Percentiles rank a stretch among this genome's conserved stretches.
phyloP scores from a whole-genome alignment of 2,329 filamentous ascomycete genomes.

The Albophoma yamanashiensis region DNA sequence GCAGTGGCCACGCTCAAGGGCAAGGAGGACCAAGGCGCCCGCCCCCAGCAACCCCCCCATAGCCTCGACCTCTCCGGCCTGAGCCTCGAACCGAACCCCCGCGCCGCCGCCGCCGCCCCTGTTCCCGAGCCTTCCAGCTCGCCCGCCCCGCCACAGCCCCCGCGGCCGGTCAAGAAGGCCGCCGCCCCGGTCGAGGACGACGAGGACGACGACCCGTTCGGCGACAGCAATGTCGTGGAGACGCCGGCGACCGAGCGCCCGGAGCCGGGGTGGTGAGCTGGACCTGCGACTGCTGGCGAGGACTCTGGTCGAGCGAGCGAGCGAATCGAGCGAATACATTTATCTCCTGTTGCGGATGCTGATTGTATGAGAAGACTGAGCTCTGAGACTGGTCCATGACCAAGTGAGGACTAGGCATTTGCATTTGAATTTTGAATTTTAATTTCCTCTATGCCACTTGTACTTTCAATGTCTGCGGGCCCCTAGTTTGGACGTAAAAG shows the following conservation, averaged over 20 bases:
- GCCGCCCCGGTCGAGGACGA: conserved; percentile 33
- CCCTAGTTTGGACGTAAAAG: background rate
- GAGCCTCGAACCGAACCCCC: conserved; percentile 26
- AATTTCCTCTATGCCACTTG: no score
- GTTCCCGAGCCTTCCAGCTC: conserved; percentile 5
- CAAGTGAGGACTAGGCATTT: background rate
- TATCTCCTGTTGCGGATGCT: background rate
- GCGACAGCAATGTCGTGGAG: conserved; percentile 63
- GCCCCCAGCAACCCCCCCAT: conserved; percentile 27
- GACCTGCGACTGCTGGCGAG: background rate
- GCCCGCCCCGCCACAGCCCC: background rate
- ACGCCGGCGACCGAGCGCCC: conserved; percentile 18
- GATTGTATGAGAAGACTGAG: background rate
- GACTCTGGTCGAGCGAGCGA: background rate
- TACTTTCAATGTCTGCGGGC: background rate
- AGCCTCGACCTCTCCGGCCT: conserved; percentile 34
- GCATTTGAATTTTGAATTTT: background rate
- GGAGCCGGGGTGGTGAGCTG: conserved; percentile 19
- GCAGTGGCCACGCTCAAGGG: conserved; percentile 43
- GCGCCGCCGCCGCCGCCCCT: conserved; percentile 29
- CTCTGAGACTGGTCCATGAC: background rate
- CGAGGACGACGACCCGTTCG: conserved; percentile 68
- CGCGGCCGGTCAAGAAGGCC: background rate
- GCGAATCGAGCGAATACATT: no score
- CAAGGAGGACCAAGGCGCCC: conserved; percentile 30